phyloP scores from a whole-genome alignment of 2,329 filamentous ascomycete genomes.

The Alternaria arborescens region DNA sequence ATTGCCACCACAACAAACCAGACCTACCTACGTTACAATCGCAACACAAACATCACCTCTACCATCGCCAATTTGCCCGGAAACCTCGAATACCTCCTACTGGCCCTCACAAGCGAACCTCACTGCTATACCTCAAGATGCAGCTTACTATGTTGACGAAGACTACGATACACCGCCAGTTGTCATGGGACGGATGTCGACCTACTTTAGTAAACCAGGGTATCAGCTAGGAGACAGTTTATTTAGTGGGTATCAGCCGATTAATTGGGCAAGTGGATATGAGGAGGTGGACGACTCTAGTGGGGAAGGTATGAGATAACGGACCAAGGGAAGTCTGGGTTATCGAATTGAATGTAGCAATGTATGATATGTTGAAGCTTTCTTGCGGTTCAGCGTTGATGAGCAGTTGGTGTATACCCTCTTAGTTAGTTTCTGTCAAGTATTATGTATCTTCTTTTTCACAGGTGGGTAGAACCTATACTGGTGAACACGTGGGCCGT shows the following conservation, averaged over 20 bases:
- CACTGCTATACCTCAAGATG: slow-evolving; percentile 22
- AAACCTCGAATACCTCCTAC: slow-evolving; percentile 10
- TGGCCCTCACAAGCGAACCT: slow-evolving; percentile 15
- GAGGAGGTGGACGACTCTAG: not conserved
- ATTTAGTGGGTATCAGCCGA: slow-evolving; percentile 31
- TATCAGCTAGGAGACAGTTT: slow-evolving; percentile 47
- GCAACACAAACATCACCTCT: slow-evolving; percentile 37
- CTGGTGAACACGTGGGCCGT: not conserved
- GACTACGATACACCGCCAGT: slow-evolving; percentile 33
- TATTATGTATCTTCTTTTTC: not conserved
- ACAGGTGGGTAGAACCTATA: not conserved
- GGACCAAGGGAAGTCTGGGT: not conserved
- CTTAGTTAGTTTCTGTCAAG: not conserved
- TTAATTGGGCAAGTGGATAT: slow-evolving; percentile 4
- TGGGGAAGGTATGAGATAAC: not conserved
- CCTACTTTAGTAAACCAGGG: slow-evolving; percentile 44
- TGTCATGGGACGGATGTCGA: slow-evolving; percentile 44
- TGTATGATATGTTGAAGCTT: not conserved
- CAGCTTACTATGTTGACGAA: not conserved
- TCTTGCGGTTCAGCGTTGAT: not conserved
- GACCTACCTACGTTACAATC: slow-evolving; percentile 29
- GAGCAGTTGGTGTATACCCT: not conserved
- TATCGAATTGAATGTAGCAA: not conserved
- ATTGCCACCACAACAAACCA: not conserved
- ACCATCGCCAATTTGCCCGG: slow-evolving; percentile 21